phyloP scores from a whole-genome alignment of 495 filamentous ascomycete genomes.

The Beverwykella pulmonaria region DNA sequence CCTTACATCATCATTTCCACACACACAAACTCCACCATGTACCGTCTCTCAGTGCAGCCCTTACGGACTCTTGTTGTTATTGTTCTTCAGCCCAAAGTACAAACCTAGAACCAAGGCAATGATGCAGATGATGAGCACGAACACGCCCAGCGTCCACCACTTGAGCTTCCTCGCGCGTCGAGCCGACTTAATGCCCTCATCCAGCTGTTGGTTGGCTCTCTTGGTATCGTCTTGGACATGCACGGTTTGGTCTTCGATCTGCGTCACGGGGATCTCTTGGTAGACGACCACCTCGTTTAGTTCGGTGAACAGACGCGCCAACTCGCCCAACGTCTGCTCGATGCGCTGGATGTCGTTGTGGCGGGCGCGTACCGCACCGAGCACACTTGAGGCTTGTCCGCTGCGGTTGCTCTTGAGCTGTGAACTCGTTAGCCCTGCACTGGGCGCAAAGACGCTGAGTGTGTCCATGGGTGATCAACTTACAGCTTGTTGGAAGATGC shows the following conservation, averaged over 20 bases:
- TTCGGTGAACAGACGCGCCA: slow-evolving; percentile 67
- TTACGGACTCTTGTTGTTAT: neutral
- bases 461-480: no score
- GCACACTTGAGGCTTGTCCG: slow-evolving; percentile 64
- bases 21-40: no score
- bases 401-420: slow-evolving; percentile 71
- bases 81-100: slow-evolving; percentile 46
- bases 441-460: no score
- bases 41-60: no score
- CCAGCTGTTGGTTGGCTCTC: slow-evolving; percentile 62
- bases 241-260: slow-evolving; percentile 59
- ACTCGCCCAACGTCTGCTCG: slow-evolving; percentile 65
- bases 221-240: slow-evolving; percentile 61
- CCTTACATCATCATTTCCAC: no score
- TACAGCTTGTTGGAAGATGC: slow-evolving; percentile 76
- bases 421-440: slow-evolving; percentile 7
- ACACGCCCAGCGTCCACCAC: slow-evolving; percentile 68
- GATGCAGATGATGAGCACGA: slow-evolving; percentile 53
- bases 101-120: slow-evolving; percentile 47
- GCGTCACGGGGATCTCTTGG: slow-evolving; percentile 60
- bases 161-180: slow-evolving; percentile 64
- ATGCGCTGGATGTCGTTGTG: slow-evolving; percentile 76
- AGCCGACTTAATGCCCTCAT: slow-evolving; percentile 62
- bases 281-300: slow-evolving; percentile 66
- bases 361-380: slow-evolving; percentile 72